Conservation (phyloP, 108 stramenopile species). For the Skeletonema marinoi region DNA sequence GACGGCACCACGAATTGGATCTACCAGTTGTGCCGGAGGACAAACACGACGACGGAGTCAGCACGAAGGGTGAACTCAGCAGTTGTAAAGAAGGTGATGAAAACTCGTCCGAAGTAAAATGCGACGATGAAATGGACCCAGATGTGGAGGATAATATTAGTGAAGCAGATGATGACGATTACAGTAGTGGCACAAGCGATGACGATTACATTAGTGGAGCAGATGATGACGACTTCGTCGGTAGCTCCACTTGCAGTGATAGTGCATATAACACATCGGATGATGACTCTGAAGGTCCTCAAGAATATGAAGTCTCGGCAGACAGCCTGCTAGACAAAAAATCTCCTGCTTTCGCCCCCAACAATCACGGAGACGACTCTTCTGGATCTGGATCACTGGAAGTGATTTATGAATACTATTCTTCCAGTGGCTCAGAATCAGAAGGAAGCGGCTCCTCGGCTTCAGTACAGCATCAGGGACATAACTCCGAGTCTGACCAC, state of each 20-base stretch:
- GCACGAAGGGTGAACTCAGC: neutral
- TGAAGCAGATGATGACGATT: neutral
- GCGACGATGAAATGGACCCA: neutral
- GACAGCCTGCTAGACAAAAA: constrained; percentile 9
- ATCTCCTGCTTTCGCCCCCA: neutral
- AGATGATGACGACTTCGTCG: constrained; percentile 2
- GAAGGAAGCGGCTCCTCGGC: neutral
- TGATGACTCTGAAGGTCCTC: neutral
- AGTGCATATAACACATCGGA: neutral
- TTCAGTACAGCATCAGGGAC: neutral
- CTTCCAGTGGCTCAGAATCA: neutral
- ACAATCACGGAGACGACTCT: neutral
- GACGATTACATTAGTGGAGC: neutral
- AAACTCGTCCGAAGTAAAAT: neutral
- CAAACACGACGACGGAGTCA: neutral
- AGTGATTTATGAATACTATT: constrained; percentile 12
- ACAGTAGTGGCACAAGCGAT: neutral
- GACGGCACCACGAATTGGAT: too few relatives aligned
- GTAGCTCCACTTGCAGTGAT: neutral
- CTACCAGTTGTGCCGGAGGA: neutral
- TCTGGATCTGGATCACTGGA: neutral
- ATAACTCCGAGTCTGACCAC: neutral
- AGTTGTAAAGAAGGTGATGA: neutral
- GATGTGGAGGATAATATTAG: neutral
- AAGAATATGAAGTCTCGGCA: neutral